A percentile compares a stretch with the other conserved stretches of the same genome.
These are phyloP conservation scores for Agrostemma githago DNA, from an alignment of 148 eudicot genomes.

Conservation along the genomic window DNA sequence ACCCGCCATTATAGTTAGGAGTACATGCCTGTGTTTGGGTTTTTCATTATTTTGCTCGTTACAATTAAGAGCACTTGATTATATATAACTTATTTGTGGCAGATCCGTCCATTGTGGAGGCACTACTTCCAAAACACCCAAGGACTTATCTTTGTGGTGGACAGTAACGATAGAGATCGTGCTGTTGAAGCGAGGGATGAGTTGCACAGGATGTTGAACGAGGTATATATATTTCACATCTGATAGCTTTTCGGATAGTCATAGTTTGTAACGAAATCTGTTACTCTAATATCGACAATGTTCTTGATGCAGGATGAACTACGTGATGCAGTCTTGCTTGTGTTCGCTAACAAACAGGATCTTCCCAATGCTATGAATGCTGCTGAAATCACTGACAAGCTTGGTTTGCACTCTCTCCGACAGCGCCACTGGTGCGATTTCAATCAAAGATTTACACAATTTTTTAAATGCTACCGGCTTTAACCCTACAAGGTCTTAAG, in stretches of 20 bases:
- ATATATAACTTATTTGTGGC: slow-evolving; percentile 15
- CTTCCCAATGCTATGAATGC: slow-evolving; percentile 81
- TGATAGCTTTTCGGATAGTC: not conserved
- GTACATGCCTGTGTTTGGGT: not conserved
- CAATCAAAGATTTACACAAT: not conserved
- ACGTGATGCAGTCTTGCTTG: slow-evolving; percentile 68
- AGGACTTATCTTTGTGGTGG: slow-evolving; percentile 79
- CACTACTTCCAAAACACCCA: slow-evolving; percentile 82
- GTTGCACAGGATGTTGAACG: slow-evolving; percentile 80
- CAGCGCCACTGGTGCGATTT: slow-evolving; percentile 63
- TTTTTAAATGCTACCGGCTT: not conserved
- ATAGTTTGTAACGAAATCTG: not conserved
- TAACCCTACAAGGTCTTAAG: not conserved
- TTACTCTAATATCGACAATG: not conserved
- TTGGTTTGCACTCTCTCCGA: slow-evolving; percentile 70
- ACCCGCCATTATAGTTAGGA: not conserved
- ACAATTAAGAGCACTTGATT: slow-evolving; percentile 1
- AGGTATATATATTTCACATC: slow-evolving; percentile 32
- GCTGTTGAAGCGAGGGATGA: slow-evolving; percentile 84
- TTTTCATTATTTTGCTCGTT: not conserved
- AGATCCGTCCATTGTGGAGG: slow-evolving; percentile 95
- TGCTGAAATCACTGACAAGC: slow-evolving; percentile 73
- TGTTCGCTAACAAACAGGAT: slow-evolving; percentile 78
- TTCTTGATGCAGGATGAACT: slow-evolving; percentile 51
- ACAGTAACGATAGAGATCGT: slow-evolving; percentile 82